phyloP scores from a whole-genome alignment of 768 basidiomycete genomes.

The Tephrocybe sp. region DNA sequence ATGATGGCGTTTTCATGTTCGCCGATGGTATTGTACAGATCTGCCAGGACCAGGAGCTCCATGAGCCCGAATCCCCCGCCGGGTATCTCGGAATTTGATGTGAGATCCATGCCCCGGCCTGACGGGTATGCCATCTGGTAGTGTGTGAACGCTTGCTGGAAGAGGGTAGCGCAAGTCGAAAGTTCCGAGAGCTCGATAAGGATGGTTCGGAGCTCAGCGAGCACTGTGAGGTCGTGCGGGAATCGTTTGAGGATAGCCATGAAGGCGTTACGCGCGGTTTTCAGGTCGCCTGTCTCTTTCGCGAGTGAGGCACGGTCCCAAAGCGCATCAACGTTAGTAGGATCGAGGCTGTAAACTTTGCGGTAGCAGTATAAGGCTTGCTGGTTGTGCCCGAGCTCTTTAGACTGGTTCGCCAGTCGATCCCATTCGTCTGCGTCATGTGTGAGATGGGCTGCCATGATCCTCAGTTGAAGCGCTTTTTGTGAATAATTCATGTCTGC shows the following conservation, averaged over 20 bases:
- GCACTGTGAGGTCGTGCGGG: conserved; percentile 76
- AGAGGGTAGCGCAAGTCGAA: conserved; percentile 58
- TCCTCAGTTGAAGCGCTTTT: conserved; percentile 76
- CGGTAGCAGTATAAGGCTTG: conserved; percentile 92
- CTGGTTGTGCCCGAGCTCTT: conserved; percentile 70
- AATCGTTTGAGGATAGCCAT: conserved; percentile 69
- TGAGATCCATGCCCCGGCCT: conserved; percentile 30
- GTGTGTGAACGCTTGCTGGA: conserved; percentile 72
- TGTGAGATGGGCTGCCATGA: conserved; percentile 88
- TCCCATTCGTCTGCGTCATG: conserved; percentile 90
- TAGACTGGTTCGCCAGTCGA: conserved; percentile 70
- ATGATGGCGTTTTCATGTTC: conserved; percentile 67
- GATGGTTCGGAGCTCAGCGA: conserved; percentile 75
- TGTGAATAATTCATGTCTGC: conserved; percentile 65
- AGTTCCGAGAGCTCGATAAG: conserved; percentile 74
- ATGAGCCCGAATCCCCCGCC: conserved; percentile 59
- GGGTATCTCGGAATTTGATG: conserved; percentile 23
- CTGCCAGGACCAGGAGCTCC: conserved; percentile 82
- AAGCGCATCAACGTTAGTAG: conserved; percentile 77
- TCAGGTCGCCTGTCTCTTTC: conserved; percentile 67
- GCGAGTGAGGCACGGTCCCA: conserved; percentile 89
- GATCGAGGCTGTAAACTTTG: conserved; percentile 77
- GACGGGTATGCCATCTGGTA: conserved; percentile 51
- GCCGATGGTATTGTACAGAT: conserved; percentile 72
- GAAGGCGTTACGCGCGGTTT: conserved; percentile 64